Conservation (phyloP, 2,329 filamentous ascomycete species). For the Phialemoniopsis sp. region DNA sequence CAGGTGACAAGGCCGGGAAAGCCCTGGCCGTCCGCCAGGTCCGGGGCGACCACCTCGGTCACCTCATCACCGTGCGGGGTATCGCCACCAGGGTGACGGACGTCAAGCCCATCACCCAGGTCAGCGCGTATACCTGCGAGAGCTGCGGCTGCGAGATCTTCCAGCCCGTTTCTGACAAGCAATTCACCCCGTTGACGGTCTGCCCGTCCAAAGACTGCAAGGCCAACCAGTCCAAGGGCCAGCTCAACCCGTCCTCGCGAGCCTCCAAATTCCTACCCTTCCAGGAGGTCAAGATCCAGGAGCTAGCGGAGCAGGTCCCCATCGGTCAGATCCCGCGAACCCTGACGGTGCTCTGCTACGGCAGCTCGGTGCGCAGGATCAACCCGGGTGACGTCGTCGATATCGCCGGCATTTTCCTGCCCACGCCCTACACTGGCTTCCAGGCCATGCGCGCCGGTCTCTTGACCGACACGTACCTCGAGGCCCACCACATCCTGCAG, state of each 20-base stretch:
- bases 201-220: constrained; percentile 91
- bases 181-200: constrained; percentile 80
- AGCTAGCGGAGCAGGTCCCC: constrained; percentile 98
- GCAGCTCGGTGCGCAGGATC: constrained; percentile 77
- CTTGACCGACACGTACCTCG: constrained; percentile 94
- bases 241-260: constrained; percentile 89
- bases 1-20: constrained; percentile 58
- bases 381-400: constrained; percentile 95
- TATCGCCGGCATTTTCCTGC: constrained; percentile 90
- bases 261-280: constrained; percentile 97
- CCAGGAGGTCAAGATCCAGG: constrained; percentile 97
- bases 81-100: constrained; percentile 95
- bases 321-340: constrained; percentile 95
- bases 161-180: constrained; percentile 87
- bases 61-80: constrained; percentile 88
- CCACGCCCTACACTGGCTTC: constrained; percentile 98
- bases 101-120: constrained; percentile 95
- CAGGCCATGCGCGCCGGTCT: constrained; percentile 93
- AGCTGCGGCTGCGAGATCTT: constrained; percentile 96
- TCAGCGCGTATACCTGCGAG: constrained; percentile 97
- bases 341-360: constrained; percentile 85
- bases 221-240: constrained; percentile 85
- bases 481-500: constrained; percentile 88
- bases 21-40: constrained; percentile 88
- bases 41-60: constrained; percentile 85